These are phyloP conservation scores for Phoenix dactylifera DNA, from an alignment of 176 grass and related monocot species.

Conservation along the genomic window DNA sequence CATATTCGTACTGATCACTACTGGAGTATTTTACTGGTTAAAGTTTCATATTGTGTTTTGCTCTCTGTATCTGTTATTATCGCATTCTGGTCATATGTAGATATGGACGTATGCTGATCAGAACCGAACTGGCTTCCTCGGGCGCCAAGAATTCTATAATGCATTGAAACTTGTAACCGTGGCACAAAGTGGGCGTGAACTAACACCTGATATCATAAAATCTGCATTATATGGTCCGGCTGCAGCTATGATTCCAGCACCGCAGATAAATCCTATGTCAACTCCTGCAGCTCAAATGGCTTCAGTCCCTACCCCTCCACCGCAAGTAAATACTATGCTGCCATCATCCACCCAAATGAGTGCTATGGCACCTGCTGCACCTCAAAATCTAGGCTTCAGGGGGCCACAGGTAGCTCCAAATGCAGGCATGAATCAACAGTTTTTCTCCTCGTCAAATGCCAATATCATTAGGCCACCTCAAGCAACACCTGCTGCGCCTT, in stretches of 20 bases:
- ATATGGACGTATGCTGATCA: constrained; percentile 96
- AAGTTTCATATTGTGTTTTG: not conserved
- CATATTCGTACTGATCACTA: no score
- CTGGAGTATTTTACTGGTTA: not conserved
- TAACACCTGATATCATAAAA: constrained; percentile 86
- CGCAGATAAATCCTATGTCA: constrained; percentile 49
- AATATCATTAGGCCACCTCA: constrained; percentile 56
- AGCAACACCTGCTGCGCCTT: constrained; percentile 1
- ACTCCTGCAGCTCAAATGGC: constrained; percentile 30
- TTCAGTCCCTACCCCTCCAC: constrained; percentile 21
- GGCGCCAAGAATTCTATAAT: constrained; percentile 94
- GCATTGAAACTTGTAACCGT: constrained; percentile 84
- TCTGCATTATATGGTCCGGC: constrained; percentile 88
- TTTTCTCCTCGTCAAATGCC: constrained; percentile 31
- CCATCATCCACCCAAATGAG: constrained; percentile 42
- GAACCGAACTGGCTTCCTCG: constrained; percentile 89
- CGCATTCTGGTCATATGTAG: constrained; percentile 26
- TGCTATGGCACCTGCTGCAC: constrained; percentile 19
- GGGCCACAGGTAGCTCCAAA: constrained; percentile 37
- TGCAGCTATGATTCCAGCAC: constrained; percentile 75
- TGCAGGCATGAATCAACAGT: constrained; percentile 59
- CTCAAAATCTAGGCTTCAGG: constrained; percentile 49
- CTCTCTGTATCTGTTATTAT: not conserved
- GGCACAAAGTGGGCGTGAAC: constrained; percentile 83
- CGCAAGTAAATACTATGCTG: constrained; percentile 15